Percentiles rank a stretch among this genome's conserved stretches.
These are phyloP conservation scores for Phytomonas sp. DNA, from an alignment of 208 protist species.

Conservation along the genomic window DNA sequence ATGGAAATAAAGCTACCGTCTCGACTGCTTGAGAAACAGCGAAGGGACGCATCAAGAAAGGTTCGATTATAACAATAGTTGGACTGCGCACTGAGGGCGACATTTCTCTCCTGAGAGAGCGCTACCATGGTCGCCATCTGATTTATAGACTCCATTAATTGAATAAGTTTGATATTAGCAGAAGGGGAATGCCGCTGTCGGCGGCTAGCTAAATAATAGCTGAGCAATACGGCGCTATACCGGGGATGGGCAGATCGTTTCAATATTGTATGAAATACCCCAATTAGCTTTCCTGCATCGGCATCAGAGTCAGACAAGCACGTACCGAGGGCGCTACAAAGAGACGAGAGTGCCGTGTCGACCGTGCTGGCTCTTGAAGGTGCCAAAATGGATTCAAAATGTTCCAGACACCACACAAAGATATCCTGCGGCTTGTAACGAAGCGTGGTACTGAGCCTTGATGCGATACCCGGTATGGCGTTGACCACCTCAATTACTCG, in stretches of 20 bases:
- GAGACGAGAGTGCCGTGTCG: background rate
- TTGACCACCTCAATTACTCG: constrained; percentile 43
- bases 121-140: background rate
- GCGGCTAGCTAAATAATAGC: constrained; percentile 1
- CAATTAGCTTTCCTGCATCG: background rate
- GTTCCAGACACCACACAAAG: constrained; percentile 44
- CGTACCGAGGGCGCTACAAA: background rate
- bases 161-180: background rate
- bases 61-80: background rate
- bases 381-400: constrained; percentile 11
- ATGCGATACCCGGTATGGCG: constrained; percentile 15
- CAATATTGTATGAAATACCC: background rate
- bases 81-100: background rate
- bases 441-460: background rate
- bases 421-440: constrained; percentile 10
- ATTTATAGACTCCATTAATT: background rate
- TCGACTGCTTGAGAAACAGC: background rate
- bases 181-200: constrained; percentile 1
- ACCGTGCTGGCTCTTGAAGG: background rate
- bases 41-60: background rate
- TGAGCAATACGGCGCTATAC: background rate
- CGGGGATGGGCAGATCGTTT: background rate
- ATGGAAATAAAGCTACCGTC: background rate
- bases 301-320: background rate
- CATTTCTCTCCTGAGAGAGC: background rate